Conservation (phyloP, 257 asterid genomes). For the Gentiana straminea region DNA sequence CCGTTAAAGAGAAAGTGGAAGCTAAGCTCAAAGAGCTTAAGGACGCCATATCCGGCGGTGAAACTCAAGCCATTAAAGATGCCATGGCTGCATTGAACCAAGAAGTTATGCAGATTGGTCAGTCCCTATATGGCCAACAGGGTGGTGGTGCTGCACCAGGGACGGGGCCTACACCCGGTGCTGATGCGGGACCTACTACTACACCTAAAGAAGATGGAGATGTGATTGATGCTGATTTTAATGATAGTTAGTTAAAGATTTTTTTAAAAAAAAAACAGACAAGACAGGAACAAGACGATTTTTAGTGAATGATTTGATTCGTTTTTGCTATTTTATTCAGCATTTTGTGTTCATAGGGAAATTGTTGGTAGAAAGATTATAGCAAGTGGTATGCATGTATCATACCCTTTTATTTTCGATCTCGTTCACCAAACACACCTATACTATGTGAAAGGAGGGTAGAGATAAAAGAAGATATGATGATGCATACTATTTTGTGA, state of each 20-base stretch:
- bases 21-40: conserved; percentile 87
- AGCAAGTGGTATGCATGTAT: no score
- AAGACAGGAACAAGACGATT: no score
- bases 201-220: conserved; percentile 27
- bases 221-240: conserved; percentile 95
- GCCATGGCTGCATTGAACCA: conserved; percentile 88
- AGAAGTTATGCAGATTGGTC: conserved; percentile 98
- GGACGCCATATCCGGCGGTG: conserved; percentile 70
- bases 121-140: conserved; percentile 80
- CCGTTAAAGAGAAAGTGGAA: conserved; percentile 86
- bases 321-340: no score
- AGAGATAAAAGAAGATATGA: no score
- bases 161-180: conserved; percentile 53
- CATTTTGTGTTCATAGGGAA: no score
- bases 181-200: conserved; percentile 49
- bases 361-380: no score
- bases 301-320: no score
- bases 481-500: no score
- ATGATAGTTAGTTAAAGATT: conserved; percentile 49
- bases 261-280: conserved; percentile 21
- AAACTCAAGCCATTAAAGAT: conserved; percentile 81
- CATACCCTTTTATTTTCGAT: no score
- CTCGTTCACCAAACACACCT: no score
- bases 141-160: conserved; percentile 40
- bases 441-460: no score